A percentile compares a stretch with the other conserved stretches of the same genome.
Conservation (phyloP, 106 monocot genomes). For the Hemerocallis citrina region DNA sequence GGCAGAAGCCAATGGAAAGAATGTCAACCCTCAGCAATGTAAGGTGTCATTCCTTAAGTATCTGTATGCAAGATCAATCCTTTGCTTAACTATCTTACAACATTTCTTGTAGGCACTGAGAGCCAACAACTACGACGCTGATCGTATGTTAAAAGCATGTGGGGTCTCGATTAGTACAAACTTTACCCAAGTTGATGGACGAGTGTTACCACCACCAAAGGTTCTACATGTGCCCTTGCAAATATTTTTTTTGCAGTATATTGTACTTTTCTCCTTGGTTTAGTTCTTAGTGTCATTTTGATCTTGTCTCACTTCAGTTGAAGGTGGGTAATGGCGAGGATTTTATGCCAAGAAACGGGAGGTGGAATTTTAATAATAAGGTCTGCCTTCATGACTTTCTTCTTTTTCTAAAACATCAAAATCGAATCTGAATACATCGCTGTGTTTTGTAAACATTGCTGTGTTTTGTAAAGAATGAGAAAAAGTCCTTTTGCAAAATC, state of each 20-base stretch:
- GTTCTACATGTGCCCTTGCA: no score
- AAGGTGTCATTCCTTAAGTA: not conserved
- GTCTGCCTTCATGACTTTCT: constrained; percentile 11
- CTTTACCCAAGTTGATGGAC: constrained; percentile 83
- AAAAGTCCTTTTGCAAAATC: no score
- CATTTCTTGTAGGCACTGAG: constrained; percentile 42
- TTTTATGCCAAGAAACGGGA: constrained; percentile 61
- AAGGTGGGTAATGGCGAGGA: constrained; percentile 85
- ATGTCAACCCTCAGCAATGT: constrained; percentile 67
- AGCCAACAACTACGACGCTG: constrained; percentile 67
- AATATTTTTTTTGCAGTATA: no score
- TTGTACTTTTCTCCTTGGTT: no score
- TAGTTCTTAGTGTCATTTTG: not conserved
- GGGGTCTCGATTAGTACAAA: constrained; percentile 51
- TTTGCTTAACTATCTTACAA: no score
- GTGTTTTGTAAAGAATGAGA: no score
- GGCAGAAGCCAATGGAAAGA: constrained; percentile 90
- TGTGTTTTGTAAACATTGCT: no score
- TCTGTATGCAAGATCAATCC: no score
- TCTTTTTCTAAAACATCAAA: not conserved
- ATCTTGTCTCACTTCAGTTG: constrained; percentile 31
- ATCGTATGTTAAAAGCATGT: constrained; percentile 63
- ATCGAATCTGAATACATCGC: no score
- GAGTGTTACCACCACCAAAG: constrained; percentile 70
- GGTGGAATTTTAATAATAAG: constrained; percentile 99